Evolutionary conservation across 2,329 filamentous ascomycete genomes (phyloP), one percentile per base, ranked within the genome.

Genomic region (Colletotrichum sp.): DNA sequence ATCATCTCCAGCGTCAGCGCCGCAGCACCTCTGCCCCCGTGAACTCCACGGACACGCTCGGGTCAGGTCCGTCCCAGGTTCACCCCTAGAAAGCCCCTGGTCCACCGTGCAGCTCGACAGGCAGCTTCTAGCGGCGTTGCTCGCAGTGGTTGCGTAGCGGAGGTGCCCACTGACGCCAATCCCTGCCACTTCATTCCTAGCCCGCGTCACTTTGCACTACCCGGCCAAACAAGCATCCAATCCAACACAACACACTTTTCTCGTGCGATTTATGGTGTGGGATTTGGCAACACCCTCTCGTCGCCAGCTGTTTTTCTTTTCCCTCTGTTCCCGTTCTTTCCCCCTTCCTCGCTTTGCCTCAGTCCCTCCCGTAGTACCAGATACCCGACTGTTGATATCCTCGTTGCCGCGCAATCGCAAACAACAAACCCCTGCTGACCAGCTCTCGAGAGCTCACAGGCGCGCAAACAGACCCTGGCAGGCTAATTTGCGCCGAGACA

Each of bases 401-500:
- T n/a, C 48, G 38, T 71, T 61, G 62, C 66, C 63, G 24, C 43
- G 34, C 48, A 32, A 28, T 73, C 65, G 58, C 48, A 70, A 64
- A 18, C 32, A 63, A 32, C 65, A 56, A 34, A 43, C 21, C 55
- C 26, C 30, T 24, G 24, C 52, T 28, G 21, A 3, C 65, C 38
- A n/a, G 67, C 36, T 71, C 30, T 61, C 38, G 18, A 67, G 43
- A 73, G 43, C 73, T 58, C 12, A 36, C 56, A n/a, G 63, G 62
- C 56, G 69, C 69, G 69, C 69, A 64, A 73, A 32, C 38, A 71
- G 32, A 63, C 43, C 64, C 58, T 68, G 56, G 18, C 63, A 55
- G 38, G 55, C 52, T 63, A 73, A 76, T 62, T 74, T 65, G 74
- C 74, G 52, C 71, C 38, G 74, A 76, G 74, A 76, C 71, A 74